phyloP scores from a whole-genome alignment of 2,329 filamentous ascomycete species.

The Arthrobotrys sphaeroides region DNA sequence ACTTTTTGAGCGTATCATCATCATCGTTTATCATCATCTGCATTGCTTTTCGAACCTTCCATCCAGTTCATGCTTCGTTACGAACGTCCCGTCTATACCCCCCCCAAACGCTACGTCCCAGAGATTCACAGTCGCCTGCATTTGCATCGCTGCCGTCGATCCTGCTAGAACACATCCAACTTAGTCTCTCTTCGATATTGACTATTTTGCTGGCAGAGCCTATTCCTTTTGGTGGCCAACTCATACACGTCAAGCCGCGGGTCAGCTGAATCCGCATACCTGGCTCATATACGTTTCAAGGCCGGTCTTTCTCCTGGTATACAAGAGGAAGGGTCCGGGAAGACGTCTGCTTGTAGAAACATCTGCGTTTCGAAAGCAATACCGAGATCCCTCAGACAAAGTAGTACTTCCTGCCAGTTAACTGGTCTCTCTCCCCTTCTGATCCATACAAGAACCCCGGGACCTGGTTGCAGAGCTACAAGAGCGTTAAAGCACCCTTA shows the following conservation, averaged over 20 bases:
- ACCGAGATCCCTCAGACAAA: slow-evolving; percentile 44
- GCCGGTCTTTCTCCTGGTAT: slow-evolving; percentile 32
- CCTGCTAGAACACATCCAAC: slow-evolving; percentile 34
- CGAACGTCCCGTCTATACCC: slow-evolving; percentile 40
- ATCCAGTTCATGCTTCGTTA: slow-evolving; percentile 48
- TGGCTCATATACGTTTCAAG: slow-evolving; percentile 35
- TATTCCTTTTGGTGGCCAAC: slow-evolving; percentile 43
- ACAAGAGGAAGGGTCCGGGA: slow-evolving; percentile 37
- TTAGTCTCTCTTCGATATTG: slow-evolving; percentile 39
- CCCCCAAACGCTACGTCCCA: slow-evolving; percentile 24
- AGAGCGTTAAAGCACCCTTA: slow-evolving; percentile 45
- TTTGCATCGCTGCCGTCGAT: slow-evolving; percentile 52
- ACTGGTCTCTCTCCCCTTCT: slow-evolving; percentile 47
- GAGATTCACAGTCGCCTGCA: slow-evolving; percentile 46
- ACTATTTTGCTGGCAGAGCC: slow-evolving; percentile 46
- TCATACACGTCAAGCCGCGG: slow-evolving; percentile 53
- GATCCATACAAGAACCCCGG: slow-evolving; percentile 38
- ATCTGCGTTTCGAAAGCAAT: slow-evolving; percentile 51
- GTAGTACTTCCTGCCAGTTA: slow-evolving; percentile 45
- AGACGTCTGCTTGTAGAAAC: slow-evolving; percentile 48
- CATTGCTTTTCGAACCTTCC: slow-evolving; percentile 51
- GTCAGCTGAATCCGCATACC: slow-evolving; percentile 52
- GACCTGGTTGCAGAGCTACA: slow-evolving; percentile 26
- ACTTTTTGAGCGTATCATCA: slow-evolving; percentile 49
- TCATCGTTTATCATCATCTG: slow-evolving; percentile 45